Conservation (phyloP, 2,329 filamentous ascomycete species). For the Stachybotrys elegans region DNA sequence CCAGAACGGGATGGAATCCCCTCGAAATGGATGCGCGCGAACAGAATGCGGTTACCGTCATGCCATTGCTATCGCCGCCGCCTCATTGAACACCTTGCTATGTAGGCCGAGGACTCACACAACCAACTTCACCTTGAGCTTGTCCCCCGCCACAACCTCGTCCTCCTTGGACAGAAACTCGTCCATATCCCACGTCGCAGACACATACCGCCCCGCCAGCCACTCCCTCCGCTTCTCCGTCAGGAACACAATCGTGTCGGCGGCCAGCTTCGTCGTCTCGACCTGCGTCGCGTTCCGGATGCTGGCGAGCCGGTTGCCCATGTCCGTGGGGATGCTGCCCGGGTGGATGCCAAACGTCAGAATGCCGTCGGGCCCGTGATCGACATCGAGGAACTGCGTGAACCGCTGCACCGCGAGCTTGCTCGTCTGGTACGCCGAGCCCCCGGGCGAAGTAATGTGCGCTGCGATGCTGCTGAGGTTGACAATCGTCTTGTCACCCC, state of each 20-base stretch:
- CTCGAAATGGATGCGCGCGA: too few relatives aligned
- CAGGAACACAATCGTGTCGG: conserved; percentile 38
- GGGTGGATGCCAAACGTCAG: conserved; percentile 34
- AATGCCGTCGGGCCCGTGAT: conserved; percentile 37
- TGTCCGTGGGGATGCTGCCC: conserved; percentile 29
- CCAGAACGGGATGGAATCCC: too few relatives aligned
- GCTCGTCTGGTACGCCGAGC: conserved; percentile 38
- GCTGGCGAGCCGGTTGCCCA: conserved; percentile 11
- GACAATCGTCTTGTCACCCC: conserved; percentile 35
- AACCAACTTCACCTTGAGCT: conserved; percentile 3
- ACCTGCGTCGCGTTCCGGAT: conserved; percentile 2
- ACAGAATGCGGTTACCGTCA: too few relatives aligned
- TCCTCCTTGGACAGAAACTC: conserved; percentile 34
- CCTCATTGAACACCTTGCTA: too few relatives aligned
- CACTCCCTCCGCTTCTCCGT: conserved; percentile 35
- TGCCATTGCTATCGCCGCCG: too few relatives aligned
- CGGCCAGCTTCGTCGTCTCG: conserved; percentile 33
- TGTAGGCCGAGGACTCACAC: too few relatives aligned
- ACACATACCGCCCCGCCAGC: conserved; percentile 39
- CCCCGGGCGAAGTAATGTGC: conserved; percentile 24
- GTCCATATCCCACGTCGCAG: conserved; percentile 41
- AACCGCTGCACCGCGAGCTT: conserved; percentile 46
- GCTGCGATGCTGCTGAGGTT: conserved; percentile 40
- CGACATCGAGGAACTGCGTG: conserved; percentile 40
- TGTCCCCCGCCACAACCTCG: conserved; percentile 28